Base-by-base conservation (phyloP, 2,329 filamentous ascomycete genomes). In the Fusarium robinianum region DNA sequence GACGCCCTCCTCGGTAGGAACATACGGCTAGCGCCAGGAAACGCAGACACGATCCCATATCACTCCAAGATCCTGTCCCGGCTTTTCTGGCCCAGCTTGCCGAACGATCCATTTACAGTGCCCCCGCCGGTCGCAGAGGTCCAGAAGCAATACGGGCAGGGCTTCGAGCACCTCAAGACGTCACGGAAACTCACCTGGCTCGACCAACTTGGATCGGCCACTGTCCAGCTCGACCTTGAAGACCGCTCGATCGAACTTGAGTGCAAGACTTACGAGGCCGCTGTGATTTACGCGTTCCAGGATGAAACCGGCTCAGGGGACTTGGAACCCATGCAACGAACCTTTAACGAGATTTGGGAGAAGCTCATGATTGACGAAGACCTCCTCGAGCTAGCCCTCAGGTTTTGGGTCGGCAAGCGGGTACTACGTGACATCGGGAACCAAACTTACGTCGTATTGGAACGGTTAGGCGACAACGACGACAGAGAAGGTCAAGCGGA, bases 111-210 rank as follows among this genome's bases (percentile, higher is more conserved):
- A 3, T 90, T 90, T 63, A 65, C 71, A 15, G 72, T 90, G 3
- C 88, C 88, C 1, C 47, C 67, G 0, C 72, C 75, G 2, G 78
- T 90, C 30, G 63, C 66, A 3, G 67, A 76, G 4, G 71, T 88
- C 19, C 88, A 95, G 64, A 71, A 78, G 35, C 76, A 72, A 33
- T 97, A 96, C 66, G 84, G 86, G 43, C 67, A 75, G 5, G 85
- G 85, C 10, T 97, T 95, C 62, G 85, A 91, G 61, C 74, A 77
- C 5, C 80, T 94, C 57, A 96, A 96, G 64, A 78, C 85, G 18
- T 85, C 87, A 41, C 84, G 92, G 38, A 95, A 92, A 68, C 79
- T 99, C 23, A 88, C 85, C 27, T 97, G 92, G 91, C 77, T 95
- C 38, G 85, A 91, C 55, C 84, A 88, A 8, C 74, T 96, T 1